Evolutionary conservation across 1,139 yeast species (phyloP).

Genomic region (Hyphopichia burtonii): DNA sequence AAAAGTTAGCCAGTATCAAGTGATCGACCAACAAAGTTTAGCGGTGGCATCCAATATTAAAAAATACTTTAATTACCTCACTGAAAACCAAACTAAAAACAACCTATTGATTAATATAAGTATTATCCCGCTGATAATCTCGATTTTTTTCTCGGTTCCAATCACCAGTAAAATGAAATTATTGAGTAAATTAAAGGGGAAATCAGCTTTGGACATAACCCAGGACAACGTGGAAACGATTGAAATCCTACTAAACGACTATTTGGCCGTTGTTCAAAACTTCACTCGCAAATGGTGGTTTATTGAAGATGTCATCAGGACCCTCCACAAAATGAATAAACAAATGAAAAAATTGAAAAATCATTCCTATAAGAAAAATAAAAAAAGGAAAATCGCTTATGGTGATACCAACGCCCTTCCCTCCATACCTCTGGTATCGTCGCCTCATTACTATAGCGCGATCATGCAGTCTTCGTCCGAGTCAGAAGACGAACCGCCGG

Average conservation of each 20-base stretch:
- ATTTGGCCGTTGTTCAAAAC: conserved; percentile 7
- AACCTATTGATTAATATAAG: conserved; percentile 4
- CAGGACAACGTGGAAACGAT: conserved; percentile 5
- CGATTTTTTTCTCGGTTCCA: conserved; percentile 2
- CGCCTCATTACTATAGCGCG: conserved; percentile 9
- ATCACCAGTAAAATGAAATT: conserved; percentile 4
- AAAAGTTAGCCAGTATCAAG: background rate
- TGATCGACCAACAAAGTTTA: conserved; percentile 7
- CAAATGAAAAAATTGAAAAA: conserved; percentile 5
- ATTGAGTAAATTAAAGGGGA: background rate
- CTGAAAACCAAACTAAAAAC: background rate
- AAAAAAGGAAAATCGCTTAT: background rate
- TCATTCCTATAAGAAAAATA: background rate
- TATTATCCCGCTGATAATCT: conserved; percentile 4
- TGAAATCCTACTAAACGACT: conserved; percentile 7
- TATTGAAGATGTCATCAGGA: conserved; percentile 14
- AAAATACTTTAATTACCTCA: conserved; percentile 3
- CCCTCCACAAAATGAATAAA: conserved; percentile 9
- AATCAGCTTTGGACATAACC: background rate
- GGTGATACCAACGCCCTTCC: conserved; percentile 4
- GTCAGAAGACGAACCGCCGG: no score
- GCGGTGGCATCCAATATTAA: conserved; percentile 6
- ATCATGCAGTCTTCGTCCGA: background rate
- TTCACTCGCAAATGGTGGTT: conserved; percentile 20
- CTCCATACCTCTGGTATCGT: conserved; percentile 8